phyloP scores from a whole-genome alignment of 768 basidiomycete species.

The Lentinula detonsa region DNA sequence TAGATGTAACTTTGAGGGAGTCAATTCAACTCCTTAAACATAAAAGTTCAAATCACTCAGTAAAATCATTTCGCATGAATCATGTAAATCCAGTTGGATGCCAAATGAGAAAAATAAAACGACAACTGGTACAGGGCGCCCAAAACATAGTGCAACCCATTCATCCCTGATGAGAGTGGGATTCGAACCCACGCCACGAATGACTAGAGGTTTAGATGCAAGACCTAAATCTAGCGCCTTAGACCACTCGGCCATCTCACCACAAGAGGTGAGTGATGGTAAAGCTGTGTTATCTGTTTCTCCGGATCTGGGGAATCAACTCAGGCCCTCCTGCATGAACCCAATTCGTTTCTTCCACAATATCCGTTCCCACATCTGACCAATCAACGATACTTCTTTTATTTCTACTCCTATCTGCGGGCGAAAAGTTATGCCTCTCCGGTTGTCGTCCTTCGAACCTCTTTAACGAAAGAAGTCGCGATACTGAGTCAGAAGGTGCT shows the following conservation, averaged over 20 bases:
- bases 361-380: background rate
- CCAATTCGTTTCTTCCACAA: background rate
- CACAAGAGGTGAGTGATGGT: too few relatives aligned
- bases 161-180: slow-evolving; percentile 15
- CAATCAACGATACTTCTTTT: background rate
- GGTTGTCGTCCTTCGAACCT: background rate
- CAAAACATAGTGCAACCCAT: too few relatives aligned
- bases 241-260: too few relatives aligned
- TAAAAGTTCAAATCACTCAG: too few relatives aligned
- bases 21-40: too few relatives aligned
- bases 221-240: too few relatives aligned
- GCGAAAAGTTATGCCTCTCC: background rate
- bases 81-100: too few relatives aligned
- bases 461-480: background rate
- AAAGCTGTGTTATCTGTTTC: too few relatives aligned
- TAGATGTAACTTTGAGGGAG: too few relatives aligned
- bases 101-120: too few relatives aligned
- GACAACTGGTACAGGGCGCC: too few relatives aligned
- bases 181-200: slow-evolving; percentile 20
- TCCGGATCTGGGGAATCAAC: background rate
- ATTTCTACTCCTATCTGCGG: background rate
- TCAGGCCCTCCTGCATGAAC: background rate
- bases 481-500: background rate
- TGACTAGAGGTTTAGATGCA: slow-evolving; percentile 9
- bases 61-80: too few relatives aligned